Base-by-base conservation (phyloP, 306 rosid genomes). In the Begonia loranthoides region DNA sequence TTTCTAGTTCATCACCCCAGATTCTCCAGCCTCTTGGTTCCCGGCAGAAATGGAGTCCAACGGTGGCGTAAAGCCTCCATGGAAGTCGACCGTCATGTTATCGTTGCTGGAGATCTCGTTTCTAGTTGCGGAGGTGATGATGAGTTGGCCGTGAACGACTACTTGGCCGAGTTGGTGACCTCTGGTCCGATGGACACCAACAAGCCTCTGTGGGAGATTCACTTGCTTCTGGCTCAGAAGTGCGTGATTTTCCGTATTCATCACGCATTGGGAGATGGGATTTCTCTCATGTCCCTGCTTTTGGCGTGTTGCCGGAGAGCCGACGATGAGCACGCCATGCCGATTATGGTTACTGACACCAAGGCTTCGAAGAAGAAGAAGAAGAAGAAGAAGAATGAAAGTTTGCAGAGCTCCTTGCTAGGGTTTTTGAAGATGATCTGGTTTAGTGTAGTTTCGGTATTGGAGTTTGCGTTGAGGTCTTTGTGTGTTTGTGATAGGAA, bases 161-260 rank as follows among this genome's bases (percentile, higher is more conserved):
- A 84, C 68, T 51, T 89, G 16, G 76, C 84, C 0, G 83, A 84
- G 39, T 49, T 89, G 69, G 77, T 1, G 81, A 82, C 28, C 21
- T 84, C 54, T 59, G 74, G 22, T 59, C 52, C 21, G 9, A 73
- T 80, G 13, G 62, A 74, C 61, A 10, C 55, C 28, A 77, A 73
- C 3, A 89, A 89, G 34, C 97, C 97, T 14, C 70, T 89, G n/a
- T 89, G 95, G 97, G 97, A 89, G 52, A 61, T 89, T 16, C 97
- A 89, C 22, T 4, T 89, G 8, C 72, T 89, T 1, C 52, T 8
- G 41, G 70, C 79, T 1, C 95, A 89, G 58, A 82, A 67, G 2
- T 85, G 95, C 33, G 1, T 24, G 6, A 49, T 84, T 11, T 66
- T 89, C 13, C 74, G 95, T 9, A 66, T 84, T 12, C 95, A 89